These are phyloP conservation scores for Saccharomyces hybrid DNA, from an alignment of 1,139 yeast species.

Conservation along the genomic window DNA sequence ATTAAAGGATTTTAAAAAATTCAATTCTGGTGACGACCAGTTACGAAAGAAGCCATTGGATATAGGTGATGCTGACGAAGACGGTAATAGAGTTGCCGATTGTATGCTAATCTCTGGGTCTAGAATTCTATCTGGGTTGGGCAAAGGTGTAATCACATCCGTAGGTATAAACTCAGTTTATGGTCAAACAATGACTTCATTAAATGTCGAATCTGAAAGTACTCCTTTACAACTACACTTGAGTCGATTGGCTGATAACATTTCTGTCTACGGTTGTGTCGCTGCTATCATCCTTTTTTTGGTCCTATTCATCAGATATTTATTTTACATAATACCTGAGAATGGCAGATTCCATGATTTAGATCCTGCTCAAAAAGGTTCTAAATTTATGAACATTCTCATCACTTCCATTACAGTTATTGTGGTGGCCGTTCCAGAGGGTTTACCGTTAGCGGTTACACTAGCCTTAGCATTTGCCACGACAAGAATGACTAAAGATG, in stretches of 20 bases:
- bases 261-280: constrained; percentile 84
- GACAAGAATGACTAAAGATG: constrained; percentile 94
- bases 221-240: constrained; percentile 88
- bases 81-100: constrained; percentile 32
- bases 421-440: constrained; percentile 98
- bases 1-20: constrained; percentile 27
- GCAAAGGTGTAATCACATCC: constrained; percentile 79
- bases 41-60: constrained; percentile 34
- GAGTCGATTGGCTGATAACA: constrained; percentile 79
- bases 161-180: constrained; percentile 85
- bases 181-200: constrained; percentile 82
- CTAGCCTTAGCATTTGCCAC: constrained; percentile 96
- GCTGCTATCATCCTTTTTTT: constrained; percentile 75
- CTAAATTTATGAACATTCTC: constrained; percentile 72
- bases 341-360: constrained; percentile 40
- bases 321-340: constrained; percentile 51
- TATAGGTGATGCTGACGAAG: constrained; percentile 36
- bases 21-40: constrained; percentile 24
- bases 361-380: constrained; percentile 71
- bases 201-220: constrained; percentile 64
- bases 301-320: constrained; percentile 70
- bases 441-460: constrained; percentile 93
- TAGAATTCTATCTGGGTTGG: constrained; percentile 76
- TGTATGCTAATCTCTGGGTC: constrained; percentile 80
- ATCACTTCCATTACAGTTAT: constrained; percentile 88